phyloP scores from a whole-genome alignment of 2,329 filamentous ascomycete genomes.

The Colletotrichum paranaense region DNA sequence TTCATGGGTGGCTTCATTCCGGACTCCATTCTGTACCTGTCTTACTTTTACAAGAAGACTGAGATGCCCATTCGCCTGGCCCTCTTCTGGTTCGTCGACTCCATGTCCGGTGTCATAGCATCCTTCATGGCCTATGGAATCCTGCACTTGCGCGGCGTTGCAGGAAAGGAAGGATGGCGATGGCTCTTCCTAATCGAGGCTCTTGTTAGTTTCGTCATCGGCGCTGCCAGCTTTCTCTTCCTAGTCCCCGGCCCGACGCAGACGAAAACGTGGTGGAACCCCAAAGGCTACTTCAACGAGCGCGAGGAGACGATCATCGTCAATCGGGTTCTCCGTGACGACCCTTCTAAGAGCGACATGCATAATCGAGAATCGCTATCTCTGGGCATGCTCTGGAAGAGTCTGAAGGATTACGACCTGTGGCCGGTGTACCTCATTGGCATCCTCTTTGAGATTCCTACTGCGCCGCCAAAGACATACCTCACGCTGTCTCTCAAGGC shows the following conservation, averaged over 20 bases:
- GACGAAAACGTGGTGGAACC: constrained; percentile 65
- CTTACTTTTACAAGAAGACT: constrained; percentile 76
- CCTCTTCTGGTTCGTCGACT: constrained; percentile 74
- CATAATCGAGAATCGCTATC: constrained; percentile 65
- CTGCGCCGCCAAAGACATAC: constrained; percentile 47
- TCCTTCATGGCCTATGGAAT: constrained; percentile 66
- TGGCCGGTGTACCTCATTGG: constrained; percentile 64
- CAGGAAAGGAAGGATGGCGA: constrained; percentile 65
- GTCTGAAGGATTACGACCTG: constrained; percentile 63
- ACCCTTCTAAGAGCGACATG: constrained; percentile 55
- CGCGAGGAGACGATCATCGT: constrained; percentile 72
- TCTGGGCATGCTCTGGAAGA: constrained; percentile 55
- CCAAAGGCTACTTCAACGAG: constrained; percentile 69
- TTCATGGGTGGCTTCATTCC: constrained; percentile 49
- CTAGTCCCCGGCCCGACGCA: constrained; percentile 68
- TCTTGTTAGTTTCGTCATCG: constrained; percentile 57
- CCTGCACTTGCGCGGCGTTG: constrained; percentile 59
- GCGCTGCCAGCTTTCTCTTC: constrained; percentile 52
- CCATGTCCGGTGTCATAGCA: constrained; percentile 59
- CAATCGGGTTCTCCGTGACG: constrained; percentile 59
- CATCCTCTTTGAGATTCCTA: constrained; percentile 42
- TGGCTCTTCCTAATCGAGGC: constrained; percentile 61
- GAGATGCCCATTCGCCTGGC: constrained; percentile 73
- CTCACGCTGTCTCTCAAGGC: constrained; percentile 62
- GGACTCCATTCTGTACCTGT: constrained; percentile 57